These are phyloP conservation scores for Adiantum capillusveneris DNA, from an alignment of 75 land plant genomes.

Conservation along the genomic window DNA sequence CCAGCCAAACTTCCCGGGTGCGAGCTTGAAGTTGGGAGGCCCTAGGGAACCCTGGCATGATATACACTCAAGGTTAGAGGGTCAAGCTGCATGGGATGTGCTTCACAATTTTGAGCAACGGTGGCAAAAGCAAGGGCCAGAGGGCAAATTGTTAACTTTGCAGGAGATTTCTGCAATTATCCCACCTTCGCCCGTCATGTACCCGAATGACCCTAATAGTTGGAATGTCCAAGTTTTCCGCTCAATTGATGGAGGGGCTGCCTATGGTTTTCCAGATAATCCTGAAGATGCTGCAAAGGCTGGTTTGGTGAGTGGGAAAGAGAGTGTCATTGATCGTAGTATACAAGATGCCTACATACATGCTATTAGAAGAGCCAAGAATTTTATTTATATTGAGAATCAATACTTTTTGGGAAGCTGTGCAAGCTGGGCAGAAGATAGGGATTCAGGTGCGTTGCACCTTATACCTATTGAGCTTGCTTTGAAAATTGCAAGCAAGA, in stretches of 20 bases:
- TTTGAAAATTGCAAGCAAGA: constrained; percentile 76
- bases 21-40: constrained; percentile 56
- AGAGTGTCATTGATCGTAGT: constrained; percentile 76
- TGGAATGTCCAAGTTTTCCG: constrained; percentile 91
- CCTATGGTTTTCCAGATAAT: constrained; percentile 77
- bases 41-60: constrained; percentile 98
- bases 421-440: constrained; percentile 52
- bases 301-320: constrained; percentile 86
- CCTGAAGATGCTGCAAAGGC: constrained; percentile 74
- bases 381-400: constrained; percentile 87
- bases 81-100: constrained; percentile 86
- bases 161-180: constrained; percentile 45
- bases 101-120: constrained; percentile 79
- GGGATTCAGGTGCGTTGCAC: constrained; percentile 56
- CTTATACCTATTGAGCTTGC: constrained; percentile 74
- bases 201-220: constrained; percentile 49
- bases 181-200: constrained; percentile 69
- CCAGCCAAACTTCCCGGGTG: constrained; percentile 74
- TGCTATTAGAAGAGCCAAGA: constrained; percentile 80
- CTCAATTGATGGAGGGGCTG: constrained; percentile 89
- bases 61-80: constrained; percentile 69
- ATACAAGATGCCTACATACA: constrained; percentile 87
- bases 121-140: constrained; percentile 79
- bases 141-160: constrained; percentile 48
- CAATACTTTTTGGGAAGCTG: constrained; percentile 92